These are phyloP conservation scores for Candida xyloterini DNA, from an alignment of 805 yeast genomes.

Conservation along the genomic window DNA sequence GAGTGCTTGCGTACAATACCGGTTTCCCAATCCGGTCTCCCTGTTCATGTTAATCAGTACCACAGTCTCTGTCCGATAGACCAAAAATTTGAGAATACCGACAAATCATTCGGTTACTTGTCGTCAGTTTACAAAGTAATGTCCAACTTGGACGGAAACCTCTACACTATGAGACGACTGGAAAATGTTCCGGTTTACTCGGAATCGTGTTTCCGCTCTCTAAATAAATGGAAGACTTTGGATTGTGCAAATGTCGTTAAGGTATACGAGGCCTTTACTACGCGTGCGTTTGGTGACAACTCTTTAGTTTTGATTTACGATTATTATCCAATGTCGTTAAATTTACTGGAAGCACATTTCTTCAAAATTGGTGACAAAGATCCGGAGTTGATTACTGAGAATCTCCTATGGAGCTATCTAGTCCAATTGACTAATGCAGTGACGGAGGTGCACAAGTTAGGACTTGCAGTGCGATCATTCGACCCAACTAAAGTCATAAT, in stretches of 20 bases:
- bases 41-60: constrained; percentile 76
- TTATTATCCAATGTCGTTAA: constrained; percentile 73
- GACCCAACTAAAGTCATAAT: constrained; percentile 69
- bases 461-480: constrained; percentile 59
- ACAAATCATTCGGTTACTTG: constrained; percentile 48
- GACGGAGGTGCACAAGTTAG: constrained; percentile 59
- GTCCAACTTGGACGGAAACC: constrained; percentile 72
- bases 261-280: constrained; percentile 79
- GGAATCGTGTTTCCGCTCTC: constrained; percentile 56
- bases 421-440: constrained; percentile 74
- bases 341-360: constrained; percentile 68
- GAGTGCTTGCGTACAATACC: constrained; percentile 68
- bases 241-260: constrained; percentile 59
- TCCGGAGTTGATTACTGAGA: constrained; percentile 57
- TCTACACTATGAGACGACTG: constrained; percentile 73
- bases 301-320: constrained; percentile 80
- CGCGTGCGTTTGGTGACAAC: constrained; percentile 78
- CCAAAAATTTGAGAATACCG: constrained; percentile 37
- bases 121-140: constrained; percentile 74
- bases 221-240: constrained; percentile 65
- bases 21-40: constrained; percentile 48
- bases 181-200: constrained; percentile 55
- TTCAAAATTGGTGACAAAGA: constrained; percentile 37
- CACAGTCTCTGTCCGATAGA: constrained; percentile 86
- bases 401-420: constrained; percentile 69